Base-by-base conservation (phyloP, 192 early-diverging fungal genomes). In the Umbelopsis sp. region DNA sequence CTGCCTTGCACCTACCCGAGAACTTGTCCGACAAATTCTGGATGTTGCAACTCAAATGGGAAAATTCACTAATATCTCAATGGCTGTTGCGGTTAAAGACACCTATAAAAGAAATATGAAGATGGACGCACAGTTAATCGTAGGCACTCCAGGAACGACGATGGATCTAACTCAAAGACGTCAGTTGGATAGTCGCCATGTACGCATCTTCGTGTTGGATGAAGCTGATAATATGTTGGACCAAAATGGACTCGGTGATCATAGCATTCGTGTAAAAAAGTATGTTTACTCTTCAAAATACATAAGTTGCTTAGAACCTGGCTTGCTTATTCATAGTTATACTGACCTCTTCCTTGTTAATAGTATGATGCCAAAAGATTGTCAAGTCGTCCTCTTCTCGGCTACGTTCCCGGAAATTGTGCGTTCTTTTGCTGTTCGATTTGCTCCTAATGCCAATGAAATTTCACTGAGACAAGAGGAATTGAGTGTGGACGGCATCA, bases 201-300 rank as follows among this genome's bases (percentile, higher is more conserved):
- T 96, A 32, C 86, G 89, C 54, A 87, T 97, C 54, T 93, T 97
- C 81, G 96, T 98, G 6, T 82, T 99, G 69, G 97, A 99, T 74
- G 97, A 99, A 80, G 97, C 97, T 25, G 97, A 99, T 74, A 97
- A 94, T 75, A 97, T 98, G 97, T 78, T 97, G 71, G 95, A 96
- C 81, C 80, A 89, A 84, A 88, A 90, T 69, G 84, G 89, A n/a
- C 83, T 97, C 32, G 94, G 91, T 2, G 96, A 96, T 71, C 96
- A 97, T 71, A 94, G 91, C 74, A 77, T 95, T 31, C 86, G 89
- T 26, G 84, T 96, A 71, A 92, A 93, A 80, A 91, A 88, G 92
- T 91, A 85, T 68, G 65, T 70, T 5, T 25, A 41, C 8, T 32
- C 16, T 3, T 0, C 7, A 41, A 41, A 11, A 41, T 11, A 11